phyloP scores from a whole-genome alignment of 495 filamentous ascomycete genomes.

The Massariosphaeria phaeospora region DNA sequence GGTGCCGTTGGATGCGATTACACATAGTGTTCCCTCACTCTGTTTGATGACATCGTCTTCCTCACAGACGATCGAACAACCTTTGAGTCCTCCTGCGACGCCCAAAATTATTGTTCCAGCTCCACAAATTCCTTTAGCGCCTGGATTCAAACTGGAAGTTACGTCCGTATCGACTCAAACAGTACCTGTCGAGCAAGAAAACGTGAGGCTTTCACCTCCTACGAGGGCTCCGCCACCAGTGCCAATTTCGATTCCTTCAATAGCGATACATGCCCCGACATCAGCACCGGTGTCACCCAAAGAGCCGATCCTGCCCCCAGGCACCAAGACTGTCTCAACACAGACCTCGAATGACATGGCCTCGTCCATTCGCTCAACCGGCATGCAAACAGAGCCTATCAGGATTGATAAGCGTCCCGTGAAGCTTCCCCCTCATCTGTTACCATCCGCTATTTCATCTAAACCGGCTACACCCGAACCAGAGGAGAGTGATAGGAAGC shows the following conservation, averaged over 20 bases:
- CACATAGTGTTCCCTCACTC: conserved; percentile 2
- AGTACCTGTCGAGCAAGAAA: conserved; percentile 43
- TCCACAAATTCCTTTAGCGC: conserved; percentile 36
- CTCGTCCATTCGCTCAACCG: conserved; percentile 46
- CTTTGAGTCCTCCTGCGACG: conserved; percentile 63
- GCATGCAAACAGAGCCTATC: conserved; percentile 86
- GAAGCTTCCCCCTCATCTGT: conserved; percentile 69
- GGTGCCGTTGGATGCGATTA: conserved; percentile 38
- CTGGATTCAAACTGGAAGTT: conserved; percentile 38
- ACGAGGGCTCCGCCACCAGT: conserved; percentile 33
- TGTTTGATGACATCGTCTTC: conserved; percentile 62
- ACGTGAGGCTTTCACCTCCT: conserved; percentile 21
- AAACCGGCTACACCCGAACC: conserved; percentile 51
- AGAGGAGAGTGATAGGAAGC: conserved; percentile 29
- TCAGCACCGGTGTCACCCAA: conserved; percentile 61
- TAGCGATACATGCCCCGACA: conserved; percentile 60
- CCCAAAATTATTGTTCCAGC: conserved; percentile 43
- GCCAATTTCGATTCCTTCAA: conserved; percentile 53
- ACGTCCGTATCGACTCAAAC: conserved; percentile 70
- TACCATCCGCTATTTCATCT: conserved; percentile 63
- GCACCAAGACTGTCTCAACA: conserved; percentile 56
- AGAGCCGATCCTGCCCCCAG: conserved; percentile 57
- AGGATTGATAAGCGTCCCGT: conserved; percentile 67
- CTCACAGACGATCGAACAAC: conserved; percentile 66
- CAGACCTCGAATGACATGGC: conserved; percentile 47